Evolutionary conservation across 495 filamentous ascomycete genomes (phyloP), one percentile per base, ranked within the genome.

Genomic region (Entonaema liquescens): DNA sequence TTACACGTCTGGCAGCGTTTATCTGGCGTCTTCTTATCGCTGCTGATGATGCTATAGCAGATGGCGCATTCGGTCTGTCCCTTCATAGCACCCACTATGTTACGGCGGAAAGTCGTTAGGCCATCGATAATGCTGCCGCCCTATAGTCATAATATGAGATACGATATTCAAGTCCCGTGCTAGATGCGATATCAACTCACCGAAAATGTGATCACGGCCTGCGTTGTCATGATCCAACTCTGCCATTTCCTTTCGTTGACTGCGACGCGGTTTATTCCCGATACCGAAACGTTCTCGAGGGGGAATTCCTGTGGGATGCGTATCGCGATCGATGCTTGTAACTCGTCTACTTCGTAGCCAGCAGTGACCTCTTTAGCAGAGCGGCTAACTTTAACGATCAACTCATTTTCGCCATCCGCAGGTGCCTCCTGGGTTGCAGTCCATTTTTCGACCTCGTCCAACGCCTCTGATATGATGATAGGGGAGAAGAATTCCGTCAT

Each of bases 21-120:
- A 75, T 91, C 94, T 1, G 96, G 95, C 70, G 96, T 86, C 79
- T 90, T 89, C 83, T 91, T 92, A 76, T 97, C 94, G 15, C 86
- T 88, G 28, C 92, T 90, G 59, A 99, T 91, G 71, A 98, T 93
- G 50, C 90, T 93, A 80, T 98, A 98, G 82, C 95, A 99, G 76
- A 98, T 98, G 3, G 95, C 92, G 75, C 95, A 99, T 81, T 98
- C 95, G 12, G 87, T 93, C 77, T 98, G 93, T 3, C 93, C 95
- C 80, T 97, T 95, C 67, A 99, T 83, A 11, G 93, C 91, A 1
- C 92, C 92, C 13, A 88, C 86, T 1, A 98, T 89, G 77, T 98
- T 97, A 58, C 88, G 86, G 29, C 91, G 85, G 86, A 95, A 98
- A 19, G 91, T 88, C 26, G 88, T 81, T 23, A 99, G 83, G 0